Evolutionary conservation across 768 basidiomycete genomes (phyloP).

Genomic region (Amyloporia xantha): DNA sequence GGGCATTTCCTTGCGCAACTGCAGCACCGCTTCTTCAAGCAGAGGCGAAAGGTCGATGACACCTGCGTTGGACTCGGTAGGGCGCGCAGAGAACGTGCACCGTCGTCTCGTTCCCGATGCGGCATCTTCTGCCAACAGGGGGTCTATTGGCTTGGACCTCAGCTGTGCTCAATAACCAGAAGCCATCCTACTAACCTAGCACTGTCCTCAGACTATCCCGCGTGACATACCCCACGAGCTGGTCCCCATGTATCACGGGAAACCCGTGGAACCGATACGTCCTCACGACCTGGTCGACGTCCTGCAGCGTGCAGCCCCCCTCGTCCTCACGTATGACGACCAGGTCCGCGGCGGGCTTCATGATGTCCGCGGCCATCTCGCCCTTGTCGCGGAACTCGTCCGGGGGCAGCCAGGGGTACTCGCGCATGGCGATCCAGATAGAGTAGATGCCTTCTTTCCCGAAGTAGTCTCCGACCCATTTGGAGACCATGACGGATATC

Average conservation of each 20-base stretch:
- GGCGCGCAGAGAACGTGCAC: conserved; percentile 17
- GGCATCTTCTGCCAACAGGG: conserved; percentile 16
- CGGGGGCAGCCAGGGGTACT: conserved; percentile 66
- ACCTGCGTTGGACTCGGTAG: conserved; percentile 6
- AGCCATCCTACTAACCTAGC: conserved; percentile 24
- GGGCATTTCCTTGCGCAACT: conserved; percentile 62
- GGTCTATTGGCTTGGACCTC: conserved; percentile 11
- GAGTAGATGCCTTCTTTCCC: conserved; percentile 65
- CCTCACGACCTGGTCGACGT: conserved; percentile 42
- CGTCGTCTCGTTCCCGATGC: conserved; percentile 10
- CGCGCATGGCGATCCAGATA: conserved; percentile 65
- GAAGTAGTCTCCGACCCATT: conserved; percentile 71
- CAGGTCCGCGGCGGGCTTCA: conserved; percentile 47
- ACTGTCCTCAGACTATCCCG: conserved; percentile 42
- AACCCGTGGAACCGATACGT: conserved; percentile 52
- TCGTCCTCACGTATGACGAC: conserved; percentile 43
- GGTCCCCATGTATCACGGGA: conserved; percentile 48
- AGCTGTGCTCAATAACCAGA: neutral
- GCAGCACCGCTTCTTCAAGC: conserved; percentile 45
- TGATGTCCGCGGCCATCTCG: conserved; percentile 52
- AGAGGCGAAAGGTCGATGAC: conserved; percentile 27
- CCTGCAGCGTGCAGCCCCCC: conserved; percentile 33
- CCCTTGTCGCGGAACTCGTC: conserved; percentile 60
- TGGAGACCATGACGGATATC: conserved; percentile 71
- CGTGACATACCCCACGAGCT: conserved; percentile 56